These are phyloP conservation scores for Daldinia vernicosa DNA, from an alignment of 495 filamentous ascomycete species.

Conservation along the genomic window DNA sequence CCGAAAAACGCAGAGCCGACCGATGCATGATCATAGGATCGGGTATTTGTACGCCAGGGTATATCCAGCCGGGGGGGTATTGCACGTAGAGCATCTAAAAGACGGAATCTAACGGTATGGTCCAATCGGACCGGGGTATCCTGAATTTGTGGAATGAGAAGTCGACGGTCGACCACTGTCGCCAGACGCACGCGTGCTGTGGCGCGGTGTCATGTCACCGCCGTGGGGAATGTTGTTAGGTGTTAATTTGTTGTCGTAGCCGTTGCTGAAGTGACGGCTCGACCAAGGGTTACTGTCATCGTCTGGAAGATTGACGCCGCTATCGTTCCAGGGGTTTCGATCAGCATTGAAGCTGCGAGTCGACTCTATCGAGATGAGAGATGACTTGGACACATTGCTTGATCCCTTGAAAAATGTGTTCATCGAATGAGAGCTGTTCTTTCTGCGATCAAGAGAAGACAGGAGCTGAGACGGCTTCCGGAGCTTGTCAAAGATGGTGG, in stretches of 20 bases:
- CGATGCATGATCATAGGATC: conserved; percentile 64
- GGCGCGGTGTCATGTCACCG: conserved; percentile 83
- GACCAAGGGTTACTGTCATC: conserved; percentile 76
- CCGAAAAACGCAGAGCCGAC: conserved; percentile 59
- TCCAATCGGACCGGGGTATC: conserved; percentile 90
- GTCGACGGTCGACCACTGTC: conserved; percentile 92
- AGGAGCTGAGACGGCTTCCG: conserved; percentile 93
- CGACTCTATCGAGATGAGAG: conserved; percentile 91
- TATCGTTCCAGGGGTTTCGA: conserved; percentile 97
- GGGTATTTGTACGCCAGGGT: conserved; percentile 64
- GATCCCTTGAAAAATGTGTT: conserved; percentile 91
- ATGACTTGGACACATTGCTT: conserved; percentile 92
- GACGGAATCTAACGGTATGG: conserved; percentile 76
- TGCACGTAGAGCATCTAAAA: conserved; percentile 55
- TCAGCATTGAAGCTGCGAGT: conserved; percentile 85
- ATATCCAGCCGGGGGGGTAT: conserved; percentile 66
- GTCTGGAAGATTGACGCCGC: conserved; percentile 89
- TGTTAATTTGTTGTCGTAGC: conserved; percentile 69
- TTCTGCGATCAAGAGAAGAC: conserved; percentile 87
- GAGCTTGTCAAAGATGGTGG: conserved; percentile 82
- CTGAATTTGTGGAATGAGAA: conserved; percentile 90
- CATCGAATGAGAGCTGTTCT: conserved; percentile 87
- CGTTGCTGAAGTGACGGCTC: conserved; percentile 67
- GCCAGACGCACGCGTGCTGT: conserved; percentile 80
- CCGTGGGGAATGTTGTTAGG: conserved; percentile 72